Evolutionary conservation across 768 basidiomycete species (phyloP), one percentile per base, ranked within the genome.

Genomic region (Hortiboletus campestris): DNA sequence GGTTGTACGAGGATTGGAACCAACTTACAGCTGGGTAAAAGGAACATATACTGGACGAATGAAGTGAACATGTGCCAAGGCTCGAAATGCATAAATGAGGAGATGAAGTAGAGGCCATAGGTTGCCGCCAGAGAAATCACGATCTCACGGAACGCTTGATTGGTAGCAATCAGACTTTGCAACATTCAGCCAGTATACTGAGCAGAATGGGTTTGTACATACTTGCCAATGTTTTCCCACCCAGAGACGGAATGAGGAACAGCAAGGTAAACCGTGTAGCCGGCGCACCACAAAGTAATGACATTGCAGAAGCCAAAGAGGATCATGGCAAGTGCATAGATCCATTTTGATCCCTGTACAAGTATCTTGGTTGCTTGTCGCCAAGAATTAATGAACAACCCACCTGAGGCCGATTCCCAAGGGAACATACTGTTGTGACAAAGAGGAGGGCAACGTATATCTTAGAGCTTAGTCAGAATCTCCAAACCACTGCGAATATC

Each of bases 1-100:
- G 36, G 19, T 16, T 7, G 11, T 6, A 35, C 29, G 17, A 46
- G 8, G 16, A 25, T 45, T 6, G 12, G 56, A 50, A 19, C 41
- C 17, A 38, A 75, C 83, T 73, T 57, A 84, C 83, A 85, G 58
- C 80, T 80, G 51, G 93, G 93, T 38, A 94, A 78, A 62, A 94
- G 81, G 79, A 97, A 90, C 80, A 97, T 80, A 74, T 96, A 98
- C 70, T 95, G 90, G 45, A 85, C 66, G 78, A 95, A 94, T 53
- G 86, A 91, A 13, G 95, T 96, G 73, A 98, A 82, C 84, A 98
- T 89, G 79, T 98, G 95, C 93, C 94, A 96, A 0, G 94, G 95
- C 69, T 98, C 95, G 36, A 93, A 73, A 63, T 95, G 91, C 75
- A 98, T 84, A 71, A 96, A 74, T 9, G 89, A 92, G 56, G 87